Conservation (phyloP, 352 stramenopile genomes). For the Globisporangium rhizosaccharum region DNA sequence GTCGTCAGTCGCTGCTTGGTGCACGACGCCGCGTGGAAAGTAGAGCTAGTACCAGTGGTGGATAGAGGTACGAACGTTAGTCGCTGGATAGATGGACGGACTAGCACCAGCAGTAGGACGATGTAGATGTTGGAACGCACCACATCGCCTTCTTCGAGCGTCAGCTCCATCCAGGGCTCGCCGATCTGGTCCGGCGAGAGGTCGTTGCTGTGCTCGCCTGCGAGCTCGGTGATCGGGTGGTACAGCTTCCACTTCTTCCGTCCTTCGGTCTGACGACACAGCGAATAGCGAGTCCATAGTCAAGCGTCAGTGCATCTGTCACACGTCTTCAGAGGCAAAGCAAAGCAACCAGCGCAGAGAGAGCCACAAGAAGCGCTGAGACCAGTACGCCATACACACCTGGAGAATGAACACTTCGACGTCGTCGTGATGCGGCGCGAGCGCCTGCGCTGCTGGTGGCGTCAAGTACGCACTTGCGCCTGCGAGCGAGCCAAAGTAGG, state of each 20-base stretch:
- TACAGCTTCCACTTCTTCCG: constrained; percentile 89
- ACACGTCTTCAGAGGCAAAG: background rate
- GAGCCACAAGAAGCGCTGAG: background rate
- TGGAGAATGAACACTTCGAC: constrained; percentile 84
- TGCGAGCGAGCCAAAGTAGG: constrained; percentile 67
- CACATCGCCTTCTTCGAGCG: constrained; percentile 76
- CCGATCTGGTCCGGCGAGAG: constrained; percentile 58
- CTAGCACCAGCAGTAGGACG: background rate
- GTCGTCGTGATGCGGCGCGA: constrained; percentile 83
- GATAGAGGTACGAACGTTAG: background rate
- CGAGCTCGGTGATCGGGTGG: constrained; percentile 57
- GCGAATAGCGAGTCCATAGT: no score
- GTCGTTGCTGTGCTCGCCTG: constrained; percentile 77
- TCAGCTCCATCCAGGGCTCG: constrained; percentile 78
- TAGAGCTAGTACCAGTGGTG: constrained; percentile 40
- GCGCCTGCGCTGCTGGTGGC: constrained; percentile 64
- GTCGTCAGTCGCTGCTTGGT: constrained; percentile 74
- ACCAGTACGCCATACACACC: constrained; percentile 6
- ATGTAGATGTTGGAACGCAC: constrained; percentile 13
- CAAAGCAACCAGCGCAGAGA: background rate
- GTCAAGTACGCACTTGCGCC: constrained; percentile 80
- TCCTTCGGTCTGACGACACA: constrained; percentile 51
- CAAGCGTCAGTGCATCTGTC: background rate
- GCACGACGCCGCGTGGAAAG: constrained; percentile 76
- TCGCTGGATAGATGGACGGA: background rate